Evolutionary conservation across 192 early-diverging fungal genomes (phyloP), one percentile per base, ranked within the genome.

Genomic region (Linnemannia exigua): DNA sequence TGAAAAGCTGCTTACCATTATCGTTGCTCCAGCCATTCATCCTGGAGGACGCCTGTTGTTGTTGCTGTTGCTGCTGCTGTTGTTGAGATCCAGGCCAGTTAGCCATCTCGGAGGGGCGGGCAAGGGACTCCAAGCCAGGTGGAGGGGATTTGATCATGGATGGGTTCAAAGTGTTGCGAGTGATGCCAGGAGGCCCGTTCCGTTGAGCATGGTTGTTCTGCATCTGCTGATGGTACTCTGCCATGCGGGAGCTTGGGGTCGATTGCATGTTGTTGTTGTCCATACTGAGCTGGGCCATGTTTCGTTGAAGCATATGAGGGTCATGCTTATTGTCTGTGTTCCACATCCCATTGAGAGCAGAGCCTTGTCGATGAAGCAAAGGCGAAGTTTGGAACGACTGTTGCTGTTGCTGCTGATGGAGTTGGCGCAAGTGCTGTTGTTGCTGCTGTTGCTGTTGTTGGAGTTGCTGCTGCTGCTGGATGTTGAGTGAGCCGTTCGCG

Each of bases 211-310:
- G 76, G 61, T 77, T 78, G 61, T 77, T 78, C 70, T 78, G 76
- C 50, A 44, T 36, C 22, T 86, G 84, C 33, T 86, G 84, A 28
- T 86, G 84, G 31, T 86, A 80, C 35, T 86, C 84, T 20, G 77
- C 79, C 84, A 86, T 80, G 1, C 84, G 77, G 15, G 84, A 76
- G 66, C 79, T 86, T 31, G 84, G 84, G 19, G 78, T 76, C 2
- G 77, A 76, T 17, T 75, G 46, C 69, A 86, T 75, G 11, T 75
- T 70, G 17, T 86, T 75, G 11, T 75, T 70, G 17, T 86, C 84
- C 84, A 86, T 80, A 25, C 66, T 86, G 12, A 80, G 28, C 44
- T 80, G 84, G 31, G 41, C 48, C 78, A 86, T 86, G 68, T 46
- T 68, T 36, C 78, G 48, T 16, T 77, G 72, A 6, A 82, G 44